Conservation (phyloP, 2,329 filamentous ascomycete species). For the Aspergillus ustus region DNA sequence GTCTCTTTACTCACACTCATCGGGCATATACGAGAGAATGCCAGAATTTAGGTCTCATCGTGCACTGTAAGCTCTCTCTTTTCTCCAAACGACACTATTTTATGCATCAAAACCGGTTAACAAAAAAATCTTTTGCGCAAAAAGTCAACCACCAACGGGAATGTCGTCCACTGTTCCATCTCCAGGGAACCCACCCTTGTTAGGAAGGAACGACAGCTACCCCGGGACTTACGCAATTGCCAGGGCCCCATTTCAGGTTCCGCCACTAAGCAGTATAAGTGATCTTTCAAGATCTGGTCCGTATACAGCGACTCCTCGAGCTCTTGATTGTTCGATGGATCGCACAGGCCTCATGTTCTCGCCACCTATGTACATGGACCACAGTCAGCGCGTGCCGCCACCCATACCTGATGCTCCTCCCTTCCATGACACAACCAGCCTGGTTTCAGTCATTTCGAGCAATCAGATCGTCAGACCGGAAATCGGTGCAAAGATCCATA, state of each 20-base stretch:
- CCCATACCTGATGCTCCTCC: slow-evolving; percentile 46
- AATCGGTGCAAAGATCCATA: slow-evolving; percentile 81
- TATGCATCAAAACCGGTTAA: slow-evolving; percentile 22
- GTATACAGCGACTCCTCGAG: slow-evolving; percentile 39
- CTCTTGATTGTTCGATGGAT: slow-evolving; percentile 38
- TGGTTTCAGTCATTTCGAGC: slow-evolving; percentile 41
- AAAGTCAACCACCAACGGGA: slow-evolving; percentile 52
- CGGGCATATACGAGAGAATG: slow-evolving; percentile 44
- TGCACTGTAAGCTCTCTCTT: slow-evolving; percentile 42
- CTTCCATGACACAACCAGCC: slow-evolving; percentile 45
- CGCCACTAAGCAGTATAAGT: slow-evolving; percentile 36
- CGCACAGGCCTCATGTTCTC: slow-evolving; percentile 37
- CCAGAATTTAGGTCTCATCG: slow-evolving; percentile 41
- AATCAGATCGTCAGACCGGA: slow-evolving; percentile 66
- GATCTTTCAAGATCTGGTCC: slow-evolving; percentile 40
- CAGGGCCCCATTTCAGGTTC: slow-evolving; percentile 31
- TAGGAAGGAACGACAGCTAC: slow-evolving; percentile 47
- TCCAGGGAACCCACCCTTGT: slow-evolving; percentile 33
- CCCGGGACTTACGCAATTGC: slow-evolving; percentile 39
- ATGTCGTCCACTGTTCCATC: slow-evolving; percentile 48
- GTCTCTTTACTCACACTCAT: slow-evolving; percentile 41
- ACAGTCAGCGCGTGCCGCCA: slow-evolving; percentile 34
- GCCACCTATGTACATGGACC: slow-evolving; percentile 31
- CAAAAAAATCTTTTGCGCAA: slow-evolving; percentile 20
- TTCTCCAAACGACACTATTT: not conserved